Evolutionary conservation across 148 eudicot genomes (phyloP).

Genomic region (Suaeda aralocaspica): DNA sequence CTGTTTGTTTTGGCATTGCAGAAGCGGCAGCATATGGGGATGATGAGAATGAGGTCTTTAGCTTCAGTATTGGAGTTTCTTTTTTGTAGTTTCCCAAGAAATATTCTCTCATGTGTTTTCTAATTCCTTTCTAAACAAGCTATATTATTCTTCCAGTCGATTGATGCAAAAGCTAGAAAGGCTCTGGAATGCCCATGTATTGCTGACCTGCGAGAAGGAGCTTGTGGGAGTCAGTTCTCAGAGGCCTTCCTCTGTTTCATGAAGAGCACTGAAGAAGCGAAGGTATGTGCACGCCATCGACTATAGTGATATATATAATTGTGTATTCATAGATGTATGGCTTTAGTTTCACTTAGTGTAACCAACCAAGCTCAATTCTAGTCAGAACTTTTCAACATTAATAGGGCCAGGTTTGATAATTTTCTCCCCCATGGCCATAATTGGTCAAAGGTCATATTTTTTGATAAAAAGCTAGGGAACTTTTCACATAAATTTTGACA

Average conservation of each 20-base stretch:
- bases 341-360: background rate
- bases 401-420: background rate
- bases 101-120: background rate
- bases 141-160: constrained; percentile 40
- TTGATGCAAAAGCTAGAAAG: constrained; percentile 71
- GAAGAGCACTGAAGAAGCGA: constrained; percentile 84
- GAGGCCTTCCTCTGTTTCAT: constrained; percentile 88
- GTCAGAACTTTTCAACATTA: no score
- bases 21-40: constrained; percentile 81
- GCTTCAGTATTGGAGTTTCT: constrained; percentile 15
- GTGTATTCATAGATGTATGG: background rate
- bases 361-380: no score
- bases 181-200: constrained; percentile 92
- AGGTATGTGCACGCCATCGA: constrained; percentile 33
- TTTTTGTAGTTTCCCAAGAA: constrained; percentile 12
- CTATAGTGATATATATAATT: background rate
- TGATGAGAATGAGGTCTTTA: constrained; percentile 45
- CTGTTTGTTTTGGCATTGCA: constrained; percentile 33
- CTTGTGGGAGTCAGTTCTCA: constrained; percentile 82
- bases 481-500: background rate
- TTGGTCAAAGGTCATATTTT: background rate
- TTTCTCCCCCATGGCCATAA: background rate
- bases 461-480: background rate
- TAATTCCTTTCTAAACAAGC: constrained; percentile 13
- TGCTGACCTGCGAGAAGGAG: constrained; percentile 65